A percentile compares a stretch with the other conserved stretches of the same genome.
phyloP scores from a whole-genome alignment of 768 basidiomycete genomes.

The Phlegmacium glaucopus region DNA sequence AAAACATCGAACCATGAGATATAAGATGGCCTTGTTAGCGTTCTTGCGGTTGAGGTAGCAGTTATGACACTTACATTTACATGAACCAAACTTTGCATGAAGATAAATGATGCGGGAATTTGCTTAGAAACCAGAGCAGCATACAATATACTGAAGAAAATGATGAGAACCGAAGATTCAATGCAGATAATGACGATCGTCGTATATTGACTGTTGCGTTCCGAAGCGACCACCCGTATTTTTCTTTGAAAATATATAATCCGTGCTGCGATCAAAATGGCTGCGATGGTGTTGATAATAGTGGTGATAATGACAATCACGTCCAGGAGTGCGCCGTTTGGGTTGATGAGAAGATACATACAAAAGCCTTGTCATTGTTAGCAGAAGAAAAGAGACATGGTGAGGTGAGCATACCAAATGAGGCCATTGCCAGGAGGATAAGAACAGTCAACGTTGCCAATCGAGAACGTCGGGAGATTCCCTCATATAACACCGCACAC shows the following conservation, averaged over 20 bases:
- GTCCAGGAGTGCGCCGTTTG: neutral
- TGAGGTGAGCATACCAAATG: slow-evolving; percentile 4
- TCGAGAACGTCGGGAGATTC: neutral
- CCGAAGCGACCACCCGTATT: slow-evolving; percentile 2
- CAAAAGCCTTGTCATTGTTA: too few relatives aligned
- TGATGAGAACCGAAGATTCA: slow-evolving; percentile 13
- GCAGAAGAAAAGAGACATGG: neutral
- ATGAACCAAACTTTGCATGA: slow-evolving; percentile 7
- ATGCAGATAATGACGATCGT: slow-evolving; percentile 9
- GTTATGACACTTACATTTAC: slow-evolving; percentile 6
- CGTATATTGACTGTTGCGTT: slow-evolving; percentile 3
- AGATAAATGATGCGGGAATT: slow-evolving; percentile 4
- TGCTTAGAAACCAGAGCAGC: slow-evolving; percentile 1
- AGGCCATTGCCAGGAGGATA: neutral
- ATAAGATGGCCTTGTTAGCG: neutral
- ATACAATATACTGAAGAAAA: slow-evolving; percentile 6
- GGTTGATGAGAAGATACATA: too few relatives aligned
- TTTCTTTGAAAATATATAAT: slow-evolving; percentile 8
- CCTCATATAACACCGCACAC: slow-evolving; percentile 9
- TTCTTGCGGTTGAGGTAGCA: neutral
- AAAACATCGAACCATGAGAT: too few relatives aligned
- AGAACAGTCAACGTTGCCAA: neutral
- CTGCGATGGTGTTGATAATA: slow-evolving; percentile 7
- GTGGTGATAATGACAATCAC: slow-evolving; percentile 4
- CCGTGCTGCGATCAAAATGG: slow-evolving; percentile 7